A percentile compares a stretch with the other conserved stretches of the same genome.
Conservation (phyloP, 2,329 filamentous ascomycete species). For the Coniochaeta prunicola region DNA sequence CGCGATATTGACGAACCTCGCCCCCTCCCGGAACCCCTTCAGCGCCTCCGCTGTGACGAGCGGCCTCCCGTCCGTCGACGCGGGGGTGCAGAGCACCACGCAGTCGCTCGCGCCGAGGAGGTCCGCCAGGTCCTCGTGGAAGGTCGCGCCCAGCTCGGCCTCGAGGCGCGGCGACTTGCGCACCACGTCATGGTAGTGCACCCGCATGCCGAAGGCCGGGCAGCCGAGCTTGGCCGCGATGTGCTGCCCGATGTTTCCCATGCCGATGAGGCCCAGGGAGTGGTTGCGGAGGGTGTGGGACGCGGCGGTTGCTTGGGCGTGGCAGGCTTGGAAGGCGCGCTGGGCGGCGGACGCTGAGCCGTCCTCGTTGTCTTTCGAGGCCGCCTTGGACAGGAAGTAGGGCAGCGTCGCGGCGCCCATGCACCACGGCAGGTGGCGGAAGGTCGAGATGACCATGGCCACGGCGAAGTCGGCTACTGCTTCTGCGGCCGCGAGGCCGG, state of each 20-base stretch:
- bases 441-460: slow-evolving; percentile 61
- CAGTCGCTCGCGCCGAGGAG: slow-evolving; percentile 50
- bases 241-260: slow-evolving; percentile 58
- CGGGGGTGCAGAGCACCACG: slow-evolving; percentile 54
- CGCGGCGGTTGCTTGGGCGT: slow-evolving; percentile 48
- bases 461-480: slow-evolving; percentile 67
- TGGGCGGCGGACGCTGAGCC: slow-evolving; percentile 3
- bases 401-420: slow-evolving; percentile 44
- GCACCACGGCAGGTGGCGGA: slow-evolving; percentile 61
- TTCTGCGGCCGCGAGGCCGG: slow-evolving; percentile 62
- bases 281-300: slow-evolving; percentile 58
- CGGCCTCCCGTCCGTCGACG: slow-evolving; percentile 33
- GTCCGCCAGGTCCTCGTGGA: slow-evolving; percentile 41
- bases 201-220: slow-evolving; percentile 57
- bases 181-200: slow-evolving; percentile 55
- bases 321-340: slow-evolving; percentile 46
- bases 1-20: slow-evolving; percentile 59
- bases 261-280: slow-evolving; percentile 58
- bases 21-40: slow-evolving; percentile 42
- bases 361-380: slow-evolving; percentile 1
- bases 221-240: slow-evolving; percentile 51
- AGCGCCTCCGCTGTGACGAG: slow-evolving; percentile 44
- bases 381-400: slow-evolving; percentile 13
- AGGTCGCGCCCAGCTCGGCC: slow-evolving; percentile 34
- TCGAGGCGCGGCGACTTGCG: slow-evolving; percentile 39